Evolutionary conservation across 305 asterid species (phyloP).

Genomic region (Solanum hybrid): DNA sequence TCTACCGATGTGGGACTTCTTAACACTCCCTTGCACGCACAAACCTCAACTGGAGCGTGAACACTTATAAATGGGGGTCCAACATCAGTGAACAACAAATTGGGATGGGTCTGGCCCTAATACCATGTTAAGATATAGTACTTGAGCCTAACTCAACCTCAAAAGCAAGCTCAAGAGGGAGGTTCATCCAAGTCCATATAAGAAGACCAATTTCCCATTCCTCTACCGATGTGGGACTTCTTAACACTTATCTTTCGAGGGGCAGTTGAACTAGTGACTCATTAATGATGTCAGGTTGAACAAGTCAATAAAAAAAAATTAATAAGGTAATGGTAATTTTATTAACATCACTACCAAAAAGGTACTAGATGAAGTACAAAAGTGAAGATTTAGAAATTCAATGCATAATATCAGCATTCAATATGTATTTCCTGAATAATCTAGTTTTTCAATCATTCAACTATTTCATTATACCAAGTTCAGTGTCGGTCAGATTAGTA

Average conservation of each 20-base stretch:
- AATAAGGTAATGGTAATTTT: not conserved
- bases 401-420: not conserved
- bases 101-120: not conserved
- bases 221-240: not conserved
- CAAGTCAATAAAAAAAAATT: not conserved
- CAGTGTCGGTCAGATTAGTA: not conserved
- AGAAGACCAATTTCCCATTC: not conserved
- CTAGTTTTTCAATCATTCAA: not conserved
- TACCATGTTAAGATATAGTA: not conserved
- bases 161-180: not conserved
- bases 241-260: not conserved
- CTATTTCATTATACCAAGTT: not conserved
- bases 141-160: not conserved
- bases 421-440: not conserved
- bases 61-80: not conserved
- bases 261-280: not conserved
- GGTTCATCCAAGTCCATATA: not conserved
- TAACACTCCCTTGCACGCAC: not conserved
- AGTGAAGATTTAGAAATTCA: not conserved
- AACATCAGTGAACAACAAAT: not conserved
- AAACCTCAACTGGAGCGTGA: not conserved
- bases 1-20: not conserved
- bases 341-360: not conserved
- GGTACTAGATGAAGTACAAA: not conserved
- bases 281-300: not conserved